These are phyloP conservation scores for Fusarium sp. DNA, from an alignment of 2,329 filamentous ascomycete genomes.

Conservation along the genomic window DNA sequence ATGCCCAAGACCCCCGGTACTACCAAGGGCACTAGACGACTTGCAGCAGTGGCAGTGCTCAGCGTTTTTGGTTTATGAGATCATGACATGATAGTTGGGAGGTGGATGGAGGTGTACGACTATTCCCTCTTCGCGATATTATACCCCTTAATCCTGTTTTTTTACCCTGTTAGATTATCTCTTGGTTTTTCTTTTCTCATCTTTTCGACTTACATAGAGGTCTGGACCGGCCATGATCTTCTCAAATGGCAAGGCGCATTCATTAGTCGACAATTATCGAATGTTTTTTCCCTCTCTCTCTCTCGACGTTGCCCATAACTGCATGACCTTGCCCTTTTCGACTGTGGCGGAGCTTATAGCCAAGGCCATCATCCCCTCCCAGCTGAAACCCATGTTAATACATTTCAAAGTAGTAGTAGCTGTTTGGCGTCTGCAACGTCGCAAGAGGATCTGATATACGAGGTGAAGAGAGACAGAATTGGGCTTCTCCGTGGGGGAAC, in stretches of 20 bases:
- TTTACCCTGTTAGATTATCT: slow-evolving; percentile 14
- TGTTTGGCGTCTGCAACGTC: background rate
- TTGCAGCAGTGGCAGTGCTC: slow-evolving; percentile 22
- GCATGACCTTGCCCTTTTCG: slow-evolving; percentile 25
- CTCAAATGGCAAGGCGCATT: slow-evolving; percentile 16
- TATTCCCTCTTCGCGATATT: slow-evolving; percentile 11
- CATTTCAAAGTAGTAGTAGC: background rate
- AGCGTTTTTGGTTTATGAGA: slow-evolving; percentile 30
- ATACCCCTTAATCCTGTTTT: slow-evolving; percentile 35
- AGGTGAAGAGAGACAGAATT: background rate
- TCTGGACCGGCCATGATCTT: background rate
- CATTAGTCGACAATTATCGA: slow-evolving; percentile 26
- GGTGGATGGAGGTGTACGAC: slow-evolving; percentile 25
- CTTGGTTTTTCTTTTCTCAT: background rate
- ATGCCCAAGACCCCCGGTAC: slow-evolving; percentile 40
- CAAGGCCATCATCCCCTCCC: slow-evolving; percentile 6
- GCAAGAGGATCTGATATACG: slow-evolving; percentile 4
- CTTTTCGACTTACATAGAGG: slow-evolving; percentile 32
- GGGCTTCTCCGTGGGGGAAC: background rate
- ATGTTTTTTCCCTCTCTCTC: slow-evolving; percentile 21
- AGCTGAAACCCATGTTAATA: slow-evolving; percentile 1
- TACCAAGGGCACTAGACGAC: slow-evolving; percentile 14
- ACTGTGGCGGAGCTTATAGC: slow-evolving; percentile 31
- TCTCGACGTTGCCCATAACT: background rate
- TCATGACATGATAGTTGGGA: slow-evolving; percentile 22